These are phyloP conservation scores for Ogataea allantospora DNA, from an alignment of 805 yeast species.

Conservation along the genomic window DNA sequence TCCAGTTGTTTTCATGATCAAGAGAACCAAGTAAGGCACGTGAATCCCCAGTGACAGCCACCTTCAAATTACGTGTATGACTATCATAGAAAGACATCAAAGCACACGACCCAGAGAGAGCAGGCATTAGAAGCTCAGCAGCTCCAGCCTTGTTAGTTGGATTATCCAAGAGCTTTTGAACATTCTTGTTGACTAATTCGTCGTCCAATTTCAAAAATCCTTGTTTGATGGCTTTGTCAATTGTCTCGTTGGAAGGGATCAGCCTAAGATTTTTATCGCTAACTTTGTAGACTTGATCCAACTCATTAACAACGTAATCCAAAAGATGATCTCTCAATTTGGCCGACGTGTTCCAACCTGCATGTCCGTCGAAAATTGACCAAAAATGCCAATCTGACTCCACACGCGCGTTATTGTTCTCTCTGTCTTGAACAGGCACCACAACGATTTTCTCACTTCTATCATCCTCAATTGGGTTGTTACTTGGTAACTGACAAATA, in stretches of 20 bases:
- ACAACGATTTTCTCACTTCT: slow-evolving; percentile 79
- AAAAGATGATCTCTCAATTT: slow-evolving; percentile 78
- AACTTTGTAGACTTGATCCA: slow-evolving; percentile 63
- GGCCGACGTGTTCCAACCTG: slow-evolving; percentile 93
- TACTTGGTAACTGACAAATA: slow-evolving; percentile 83
- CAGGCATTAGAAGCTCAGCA: slow-evolving; percentile 81
- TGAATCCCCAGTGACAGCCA: slow-evolving; percentile 96
- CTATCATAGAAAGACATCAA: slow-evolving; percentile 85
- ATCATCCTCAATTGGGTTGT: slow-evolving; percentile 93
- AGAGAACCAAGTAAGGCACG: slow-evolving; percentile 83
- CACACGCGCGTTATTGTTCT: slow-evolving; percentile 44
- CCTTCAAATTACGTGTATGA: slow-evolving; percentile 63
- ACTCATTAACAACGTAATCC: slow-evolving; percentile 70
- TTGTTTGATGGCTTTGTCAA: slow-evolving; percentile 75
- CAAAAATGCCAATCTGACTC: slow-evolving; percentile 85
- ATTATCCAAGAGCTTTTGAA: slow-evolving; percentile 64
- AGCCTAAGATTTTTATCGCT: slow-evolving; percentile 51
- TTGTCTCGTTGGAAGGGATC: slow-evolving; percentile 63
- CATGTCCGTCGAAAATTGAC: slow-evolving; percentile 96
- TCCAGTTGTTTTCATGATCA: slow-evolving; percentile 68
- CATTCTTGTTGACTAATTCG: slow-evolving; percentile 75
- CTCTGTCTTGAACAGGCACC: slow-evolving; percentile 63
- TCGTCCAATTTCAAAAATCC: slow-evolving; percentile 85
- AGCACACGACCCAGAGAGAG: slow-evolving; percentile 94
- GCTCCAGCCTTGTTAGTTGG: slow-evolving; percentile 65